Evolutionary conservation across 176 grass and related monocot genomes (phyloP).

Genomic region (Paspalum notatum): DNA sequence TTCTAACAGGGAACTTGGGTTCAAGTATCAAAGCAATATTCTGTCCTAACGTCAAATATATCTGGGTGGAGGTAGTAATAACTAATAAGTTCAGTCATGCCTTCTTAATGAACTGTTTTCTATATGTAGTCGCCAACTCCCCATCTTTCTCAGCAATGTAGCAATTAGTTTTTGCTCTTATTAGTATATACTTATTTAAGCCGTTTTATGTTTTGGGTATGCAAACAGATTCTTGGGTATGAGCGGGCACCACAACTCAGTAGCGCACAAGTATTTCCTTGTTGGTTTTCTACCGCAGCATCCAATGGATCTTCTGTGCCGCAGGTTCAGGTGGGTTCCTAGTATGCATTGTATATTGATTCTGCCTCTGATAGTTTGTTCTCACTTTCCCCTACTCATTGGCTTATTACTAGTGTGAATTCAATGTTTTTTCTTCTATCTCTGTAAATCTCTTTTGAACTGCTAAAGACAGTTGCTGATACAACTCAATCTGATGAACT

Average conservation of each 20-base stretch:
- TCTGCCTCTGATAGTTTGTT: neutral
- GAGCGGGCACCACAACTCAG: slow-evolving; percentile 35
- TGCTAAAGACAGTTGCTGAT: slow-evolving; percentile 26
- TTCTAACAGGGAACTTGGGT: too few relatives aligned
- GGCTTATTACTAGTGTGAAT: neutral
- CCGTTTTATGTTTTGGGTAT: slow-evolving; percentile 8
- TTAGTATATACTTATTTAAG: neutral
- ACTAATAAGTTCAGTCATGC: neutral
- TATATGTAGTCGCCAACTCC: neutral
- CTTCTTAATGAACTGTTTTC: slow-evolving; percentile 4
- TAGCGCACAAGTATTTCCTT: slow-evolving; percentile 40
- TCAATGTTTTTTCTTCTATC: slow-evolving; percentile 11
- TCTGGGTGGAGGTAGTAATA: too few relatives aligned
- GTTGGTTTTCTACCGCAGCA: slow-evolving; percentile 54
- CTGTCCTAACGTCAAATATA: too few relatives aligned
- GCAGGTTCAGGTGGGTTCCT: slow-evolving; percentile 8
- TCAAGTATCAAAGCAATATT: too few relatives aligned
- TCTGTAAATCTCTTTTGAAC: slow-evolving; percentile 34
- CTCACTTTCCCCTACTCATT: neutral
- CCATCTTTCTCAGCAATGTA: slow-evolving; percentile 12
- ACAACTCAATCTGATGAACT: slow-evolving; percentile 24
- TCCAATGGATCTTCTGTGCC: slow-evolving; percentile 37
- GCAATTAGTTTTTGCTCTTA: neutral
- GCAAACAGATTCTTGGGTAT: slow-evolving; percentile 53
- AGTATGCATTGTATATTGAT: neutral